phyloP scores from a whole-genome alignment of 441 rosid species.

The Corymbia citriodora region DNA sequence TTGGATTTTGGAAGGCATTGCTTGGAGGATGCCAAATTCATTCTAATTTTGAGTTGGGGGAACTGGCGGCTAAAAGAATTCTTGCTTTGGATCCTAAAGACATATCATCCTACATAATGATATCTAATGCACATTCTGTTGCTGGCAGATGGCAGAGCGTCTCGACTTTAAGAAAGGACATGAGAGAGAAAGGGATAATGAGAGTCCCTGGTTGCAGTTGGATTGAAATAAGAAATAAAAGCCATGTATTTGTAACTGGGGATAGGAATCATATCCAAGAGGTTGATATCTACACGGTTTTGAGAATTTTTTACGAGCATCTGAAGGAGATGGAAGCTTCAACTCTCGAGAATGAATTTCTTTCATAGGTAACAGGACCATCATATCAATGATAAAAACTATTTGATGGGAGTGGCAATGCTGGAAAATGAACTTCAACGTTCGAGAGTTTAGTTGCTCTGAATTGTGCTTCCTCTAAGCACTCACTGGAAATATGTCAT shows the following conservation, averaged over 20 bases:
- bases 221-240: conserved; percentile 53
- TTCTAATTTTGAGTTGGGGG: conserved; percentile 44
- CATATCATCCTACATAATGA: conserved; percentile 72
- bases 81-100: conserved; percentile 63
- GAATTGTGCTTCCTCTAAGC: neutral
- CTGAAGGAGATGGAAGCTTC: conserved; percentile 19
- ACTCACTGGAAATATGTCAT: neutral
- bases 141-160: conserved; percentile 63
- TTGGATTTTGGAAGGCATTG: conserved; percentile 87
- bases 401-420: neutral
- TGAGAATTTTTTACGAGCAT: conserved; percentile 28
- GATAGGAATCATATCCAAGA: conserved; percentile 39
- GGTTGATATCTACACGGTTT: conserved; percentile 38
- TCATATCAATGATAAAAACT: neutral
- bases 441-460: neutral
- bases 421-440: neutral
- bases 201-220: conserved; percentile 77
- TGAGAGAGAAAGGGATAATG: conserved; percentile 50
- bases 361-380: neutral
- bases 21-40: conserved; percentile 81
- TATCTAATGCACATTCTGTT: conserved; percentile 72
- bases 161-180: conserved; percentile 42
- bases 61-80: conserved; percentile 49
- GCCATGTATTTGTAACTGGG: conserved; percentile 47
- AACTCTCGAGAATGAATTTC: neutral